Percentiles rank a stretch among this genome's conserved stretches.
Evolutionary conservation across 495 filamentous ascomycete genomes (phyloP).

Genomic region (Parathielavia appendiculata): DNA sequence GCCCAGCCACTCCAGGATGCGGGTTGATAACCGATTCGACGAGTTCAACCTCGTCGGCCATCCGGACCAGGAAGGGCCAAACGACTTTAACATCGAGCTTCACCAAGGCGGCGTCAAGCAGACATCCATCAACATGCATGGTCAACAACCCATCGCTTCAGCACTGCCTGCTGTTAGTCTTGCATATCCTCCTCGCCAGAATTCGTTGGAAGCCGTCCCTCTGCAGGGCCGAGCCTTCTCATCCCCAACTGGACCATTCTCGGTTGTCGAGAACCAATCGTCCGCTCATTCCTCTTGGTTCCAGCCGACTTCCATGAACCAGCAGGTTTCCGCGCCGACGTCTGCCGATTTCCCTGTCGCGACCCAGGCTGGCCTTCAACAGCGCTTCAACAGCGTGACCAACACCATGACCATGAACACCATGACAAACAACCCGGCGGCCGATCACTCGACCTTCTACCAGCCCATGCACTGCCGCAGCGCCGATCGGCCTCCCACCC

Average conservation of each 20-base stretch:
- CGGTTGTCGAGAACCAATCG: too few species aligned
- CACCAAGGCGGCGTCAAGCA: neutral
- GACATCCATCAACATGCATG: neutral
- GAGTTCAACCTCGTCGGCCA: neutral
- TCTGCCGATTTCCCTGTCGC: too few species aligned
- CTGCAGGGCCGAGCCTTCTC: too few species aligned
- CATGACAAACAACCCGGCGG: neutral
- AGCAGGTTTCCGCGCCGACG: too few species aligned
- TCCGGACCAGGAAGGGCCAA: neutral
- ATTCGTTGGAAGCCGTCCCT: too few species aligned
- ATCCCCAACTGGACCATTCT: too few species aligned
- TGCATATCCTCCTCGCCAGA: too few species aligned
- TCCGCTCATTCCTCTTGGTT: too few species aligned
- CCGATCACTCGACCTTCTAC: slow-evolving; percentile 8
- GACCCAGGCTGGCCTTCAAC: too few species aligned
- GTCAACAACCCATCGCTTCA: too few species aligned
- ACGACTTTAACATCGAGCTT: neutral
- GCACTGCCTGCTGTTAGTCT: too few species aligned
- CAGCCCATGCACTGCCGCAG: slow-evolving; percentile 21
- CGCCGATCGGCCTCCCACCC: neutral
- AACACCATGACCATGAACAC: neutral
- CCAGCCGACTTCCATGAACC: too few species aligned
- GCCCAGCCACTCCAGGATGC: neutral
- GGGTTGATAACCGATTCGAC: neutral
- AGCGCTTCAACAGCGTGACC: neutral